Evolutionary conservation across 768 basidiomycete species (phyloP), one percentile per base, ranked within the genome.

Genomic region (Lactarius trivialis): DNA sequence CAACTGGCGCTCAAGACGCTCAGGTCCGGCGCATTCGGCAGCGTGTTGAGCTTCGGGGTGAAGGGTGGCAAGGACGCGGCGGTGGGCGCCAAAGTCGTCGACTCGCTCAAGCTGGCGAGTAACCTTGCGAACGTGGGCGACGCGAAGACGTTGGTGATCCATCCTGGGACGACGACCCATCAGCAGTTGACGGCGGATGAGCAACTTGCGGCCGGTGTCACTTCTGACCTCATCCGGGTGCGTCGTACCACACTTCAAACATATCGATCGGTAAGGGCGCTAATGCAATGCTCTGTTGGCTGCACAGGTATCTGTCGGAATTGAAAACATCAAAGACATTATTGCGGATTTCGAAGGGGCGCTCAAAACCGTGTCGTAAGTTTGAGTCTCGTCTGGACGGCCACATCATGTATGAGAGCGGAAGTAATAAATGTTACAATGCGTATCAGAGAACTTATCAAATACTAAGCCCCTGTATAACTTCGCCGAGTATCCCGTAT

Each of bases 81-180:
- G 55, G 70, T 69, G 2, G 85, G 85, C 7, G 82, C 79, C 73
- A 77, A 78, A 61, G 76, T 87, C 36, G 86, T 93, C 17, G 90
- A 93, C 66, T 79, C 73, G 64, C 77, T 93, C 60, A 82, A 80
- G 68, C 78, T 93, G 7, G 86, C 85, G n/a, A 87, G 85, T 68
- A 75, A 89, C 69, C 77, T 90, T 11, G 87, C 86, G 17, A 90
- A 90, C 69, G 85, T 89, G 28, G 86, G 84, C 26, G 85, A 87
- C 62, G 84, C 86, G 19, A 90, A 91, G 74, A 89, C 86, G 7
- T 80, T 92, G 17, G 85, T 89, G 41, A 88, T 91, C 61, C 86
- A 89, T 68, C 89, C 90, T 0, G 86, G 85, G 5, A 81, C 82
- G 24, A 91, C 91, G 26, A 92, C 90, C 0, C 90, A 93, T 68